phyloP scores from a whole-genome alignment of 2,329 filamentous ascomycete species.

The Cladosporium sp. region DNA sequence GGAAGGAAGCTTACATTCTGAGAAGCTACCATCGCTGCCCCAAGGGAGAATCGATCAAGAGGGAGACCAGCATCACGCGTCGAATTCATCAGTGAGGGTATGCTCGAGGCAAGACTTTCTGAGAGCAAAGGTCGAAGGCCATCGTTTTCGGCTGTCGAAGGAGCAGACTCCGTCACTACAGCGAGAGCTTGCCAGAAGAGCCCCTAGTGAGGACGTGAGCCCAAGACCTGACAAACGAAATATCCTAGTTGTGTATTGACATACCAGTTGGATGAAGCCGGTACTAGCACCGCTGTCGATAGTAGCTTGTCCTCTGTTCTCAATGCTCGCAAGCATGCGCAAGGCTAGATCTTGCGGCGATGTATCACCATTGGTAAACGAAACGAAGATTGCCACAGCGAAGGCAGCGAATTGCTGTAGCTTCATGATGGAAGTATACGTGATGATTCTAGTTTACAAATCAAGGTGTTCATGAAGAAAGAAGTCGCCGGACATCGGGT shows the following conservation, averaged over 20 bases:
- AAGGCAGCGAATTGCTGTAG: too few relatives aligned
- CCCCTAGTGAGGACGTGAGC: conserved; percentile 10
- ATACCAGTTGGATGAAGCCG: conserved; percentile 23
- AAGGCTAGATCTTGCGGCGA: conserved; percentile 13
- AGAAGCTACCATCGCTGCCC: conserved; percentile 20
- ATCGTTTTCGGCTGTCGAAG: conserved; percentile 9
- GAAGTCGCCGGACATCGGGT: too few relatives aligned
- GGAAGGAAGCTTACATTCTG: conserved; percentile 16
- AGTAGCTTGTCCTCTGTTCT: conserved; percentile 29
- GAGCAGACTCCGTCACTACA: conserved; percentile 17
- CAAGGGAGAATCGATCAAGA: conserved; percentile 29
- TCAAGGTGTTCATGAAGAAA: too few relatives aligned
- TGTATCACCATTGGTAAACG: background rate
- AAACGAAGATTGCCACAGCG: too few relatives aligned
- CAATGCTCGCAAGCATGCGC: conserved; percentile 28
- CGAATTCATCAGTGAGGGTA: conserved; percentile 17
- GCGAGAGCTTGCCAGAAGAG: conserved; percentile 31
- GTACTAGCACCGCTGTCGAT: conserved; percentile 15
- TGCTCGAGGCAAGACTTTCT: conserved; percentile 19
- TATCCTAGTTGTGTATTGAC: background rate
- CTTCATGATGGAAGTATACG: too few relatives aligned
- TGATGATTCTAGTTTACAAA: too few relatives aligned
- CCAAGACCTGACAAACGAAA: too few relatives aligned
- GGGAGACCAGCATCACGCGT: conserved; percentile 20
- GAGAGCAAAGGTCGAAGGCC: conserved; percentile 15